Evolutionary conservation across 345 rosid genomes (phyloP), one percentile per base, ranked within the genome.

Genomic region (Leavenworthia alabamica): DNA sequence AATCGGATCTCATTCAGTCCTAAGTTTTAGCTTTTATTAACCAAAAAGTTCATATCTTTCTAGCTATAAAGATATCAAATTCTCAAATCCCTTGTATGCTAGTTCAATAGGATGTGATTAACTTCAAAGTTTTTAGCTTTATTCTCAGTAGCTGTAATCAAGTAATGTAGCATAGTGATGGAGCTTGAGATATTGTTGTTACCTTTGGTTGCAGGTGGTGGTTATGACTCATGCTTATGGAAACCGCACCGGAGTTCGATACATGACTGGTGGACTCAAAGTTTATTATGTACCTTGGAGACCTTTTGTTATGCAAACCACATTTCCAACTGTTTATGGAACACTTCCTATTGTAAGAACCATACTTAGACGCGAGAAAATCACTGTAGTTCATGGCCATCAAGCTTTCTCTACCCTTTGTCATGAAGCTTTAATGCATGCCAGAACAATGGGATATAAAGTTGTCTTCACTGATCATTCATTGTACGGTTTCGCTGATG

Each of bases 381-480:
- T 89, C 52, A 81, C 91, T 0, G 62, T 93, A 47, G 97, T 89
- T 73, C 99, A 89, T 54, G 99, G 94, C 19, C 99, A 93, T 77
- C 94, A 85, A 75, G 99, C 99, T 67, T 89, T 93, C 77, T 93
- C 96, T 3, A 89, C 97, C n/a, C 89, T 93, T 43, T 89, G 91
- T 73, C 99, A 93, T 16, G 96, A 89, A 76, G 93, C 96, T 37
- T 52, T 89, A 77, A 93, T 89, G 97, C 97, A 93, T 2, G 91
- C 99, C 2, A 81, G 94, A 2, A 89, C 91, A 0, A 89, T 86
- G 96, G 94, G 97, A 1, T 89, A 86, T 71, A 93, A 69, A 75
- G 96, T 83, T 45, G 91, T 89, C 4, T 93, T 93, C 43, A 89
- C 99, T 3, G 97, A 93, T 75, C 97, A 93, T 73, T 93, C 96